Percentiles rank a stretch among this genome's conserved stretches.
Conservation (phyloP, 352 stramenopile species). For the Elongisporangium prolatum region DNA sequence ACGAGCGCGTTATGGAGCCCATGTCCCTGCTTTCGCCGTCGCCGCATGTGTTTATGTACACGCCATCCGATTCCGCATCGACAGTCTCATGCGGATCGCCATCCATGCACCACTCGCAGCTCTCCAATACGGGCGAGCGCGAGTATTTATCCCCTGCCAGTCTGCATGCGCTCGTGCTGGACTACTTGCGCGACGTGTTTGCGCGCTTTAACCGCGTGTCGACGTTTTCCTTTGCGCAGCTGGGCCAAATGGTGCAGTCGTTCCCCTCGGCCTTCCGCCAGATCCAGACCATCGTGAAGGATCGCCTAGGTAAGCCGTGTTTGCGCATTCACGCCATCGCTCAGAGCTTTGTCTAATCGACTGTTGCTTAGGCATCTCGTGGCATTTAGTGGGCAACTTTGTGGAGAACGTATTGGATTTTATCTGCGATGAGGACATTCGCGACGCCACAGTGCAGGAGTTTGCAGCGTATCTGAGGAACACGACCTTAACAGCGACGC, state of each 20-base stretch:
- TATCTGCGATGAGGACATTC: slow-evolving; percentile 70
- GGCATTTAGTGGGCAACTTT: slow-evolving; percentile 53
- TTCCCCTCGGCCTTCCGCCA: slow-evolving; percentile 58
- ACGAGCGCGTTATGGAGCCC: slow-evolving; percentile 26
- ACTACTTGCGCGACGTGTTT: slow-evolving; percentile 62
- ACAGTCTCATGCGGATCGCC: slow-evolving; percentile 16
- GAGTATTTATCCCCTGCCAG: slow-evolving; percentile 40
- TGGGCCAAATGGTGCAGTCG: slow-evolving; percentile 54
- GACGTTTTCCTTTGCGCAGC: slow-evolving; percentile 46
- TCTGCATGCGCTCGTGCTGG: slow-evolving; percentile 41
- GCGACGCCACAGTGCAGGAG: slow-evolving; percentile 55
- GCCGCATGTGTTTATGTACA: slow-evolving; percentile 26
- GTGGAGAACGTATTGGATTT: slow-evolving; percentile 64
- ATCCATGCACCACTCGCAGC: not conserved
- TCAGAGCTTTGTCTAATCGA: not conserved
- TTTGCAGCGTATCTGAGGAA: slow-evolving; percentile 51
- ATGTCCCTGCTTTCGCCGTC: slow-evolving; percentile 26
- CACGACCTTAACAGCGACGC: slow-evolving; percentile 12
- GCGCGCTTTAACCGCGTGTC: slow-evolving; percentile 44
- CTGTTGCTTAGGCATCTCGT: slow-evolving; percentile 33
- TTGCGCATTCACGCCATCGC: not conserved
- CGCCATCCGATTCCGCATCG: slow-evolving; percentile 7
- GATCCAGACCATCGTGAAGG: slow-evolving; percentile 55
- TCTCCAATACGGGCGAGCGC: slow-evolving; percentile 5
- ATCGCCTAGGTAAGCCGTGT: slow-evolving; percentile 26